Base-by-base conservation (phyloP, 2,329 filamentous ascomycete genomes). In the Colletotrichum simmondsii region DNA sequence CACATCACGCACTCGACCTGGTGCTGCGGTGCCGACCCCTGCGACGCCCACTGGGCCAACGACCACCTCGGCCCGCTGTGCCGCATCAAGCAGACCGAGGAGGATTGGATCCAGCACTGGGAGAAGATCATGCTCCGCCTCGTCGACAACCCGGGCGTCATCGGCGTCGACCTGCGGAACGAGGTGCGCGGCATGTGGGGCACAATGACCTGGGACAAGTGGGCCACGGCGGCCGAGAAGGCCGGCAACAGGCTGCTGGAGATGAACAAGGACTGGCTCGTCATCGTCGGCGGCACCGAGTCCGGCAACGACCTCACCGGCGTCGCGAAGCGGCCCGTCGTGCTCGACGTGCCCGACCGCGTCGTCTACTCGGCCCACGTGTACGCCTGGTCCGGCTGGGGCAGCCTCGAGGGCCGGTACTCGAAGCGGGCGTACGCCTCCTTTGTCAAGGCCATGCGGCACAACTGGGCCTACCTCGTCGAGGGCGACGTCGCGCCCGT, bases 351-450 rank as follows among this genome's bases (percentile, higher is more conserved):
- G 7, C 81, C 85, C 7, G 79, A 89, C 76, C 84, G 86, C 28
- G 85, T 93, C 30, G 91, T 93, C 37, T 93, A 93, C 82, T 92
- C 90, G 72, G 87, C 90, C 2, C 92, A 93, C 79, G 91, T 93
- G 26, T 93, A 93, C 79, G 84, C 86, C 37, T 93, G 92, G 92
- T 92, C 90, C 19, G 92, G 92, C 68, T 93, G 92, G 92, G 91
- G 91, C 49, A 89, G 87, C 75, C 79, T 85, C 73, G 87, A 85
- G 35, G 90, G 90, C 2, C 87, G 90, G 5, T 93, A 91, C 79
- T 85, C 88, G 10, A 88, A 88, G 79, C 87, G 91, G 6, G 83
- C 83, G 35, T 93, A 93, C 79, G 82, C 84, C 12, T 90, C 89
- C n/a, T 93, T 93, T 77, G 88, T 86, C 30, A 80, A 84, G 66